Percentiles rank a stretch among this genome's conserved stretches.
Evolutionary conservation across 1,139 yeast genomes (phyloP).

Genomic region (Diutina rugosa): DNA sequence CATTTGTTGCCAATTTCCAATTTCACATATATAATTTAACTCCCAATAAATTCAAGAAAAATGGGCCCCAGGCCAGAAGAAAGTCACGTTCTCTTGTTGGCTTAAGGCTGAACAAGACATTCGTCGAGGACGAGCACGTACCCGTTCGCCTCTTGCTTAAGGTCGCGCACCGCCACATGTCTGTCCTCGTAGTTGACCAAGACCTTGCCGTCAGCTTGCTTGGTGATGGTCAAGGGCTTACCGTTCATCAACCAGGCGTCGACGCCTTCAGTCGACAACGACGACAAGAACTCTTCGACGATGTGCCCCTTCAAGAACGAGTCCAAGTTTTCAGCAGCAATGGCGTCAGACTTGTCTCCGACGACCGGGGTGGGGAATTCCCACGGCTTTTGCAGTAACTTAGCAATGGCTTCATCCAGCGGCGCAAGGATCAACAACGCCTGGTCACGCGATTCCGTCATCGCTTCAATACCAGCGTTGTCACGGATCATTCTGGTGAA

Average conservation of each 20-base stretch:
- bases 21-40: not conserved
- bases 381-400: constrained; percentile 47
- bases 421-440: constrained; percentile 47
- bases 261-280: not conserved
- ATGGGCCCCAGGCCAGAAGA: not conserved
- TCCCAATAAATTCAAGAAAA: not conserved
- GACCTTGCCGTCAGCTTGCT: not conserved
- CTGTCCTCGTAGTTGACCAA: not conserved
- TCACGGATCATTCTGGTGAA: constrained; percentile 48
- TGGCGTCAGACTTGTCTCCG: constrained; percentile 28
- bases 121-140: not conserved
- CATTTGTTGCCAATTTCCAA: not conserved
- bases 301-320: constrained; percentile 45
- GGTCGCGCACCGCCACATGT: not conserved
- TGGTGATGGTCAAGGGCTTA: not conserved
- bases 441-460: constrained; percentile 23
- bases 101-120: not conserved
- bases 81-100: not conserved
- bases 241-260: not conserved
- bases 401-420: constrained; percentile 36
- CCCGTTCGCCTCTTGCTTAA: not conserved
- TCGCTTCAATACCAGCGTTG: constrained; percentile 25
- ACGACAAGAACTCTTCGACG: not conserved
- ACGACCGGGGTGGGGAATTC: constrained; percentile 42
- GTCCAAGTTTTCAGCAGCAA: constrained; percentile 32